Evolutionary conservation across 768 basidiomycete genomes (phyloP).

Genomic region (Leccinum truebloodii): DNA sequence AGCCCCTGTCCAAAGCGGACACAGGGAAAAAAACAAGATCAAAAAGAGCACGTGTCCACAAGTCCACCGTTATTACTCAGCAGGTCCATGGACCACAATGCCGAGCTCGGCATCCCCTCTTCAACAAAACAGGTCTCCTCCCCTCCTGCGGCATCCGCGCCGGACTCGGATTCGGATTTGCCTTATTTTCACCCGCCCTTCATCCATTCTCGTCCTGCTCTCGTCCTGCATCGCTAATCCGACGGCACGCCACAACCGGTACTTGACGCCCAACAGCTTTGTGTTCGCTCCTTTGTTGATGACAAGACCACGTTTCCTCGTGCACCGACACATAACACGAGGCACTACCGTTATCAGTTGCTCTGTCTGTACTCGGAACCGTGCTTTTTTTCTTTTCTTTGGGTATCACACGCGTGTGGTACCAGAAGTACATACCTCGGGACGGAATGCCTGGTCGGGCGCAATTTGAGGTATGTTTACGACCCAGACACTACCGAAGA

Average conservation of each 20-base stretch:
- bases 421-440: slow-evolving; percentile 13
- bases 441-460: slow-evolving; percentile 8
- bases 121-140: neutral
- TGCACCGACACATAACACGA: slow-evolving; percentile 8
- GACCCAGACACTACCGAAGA: slow-evolving; percentile 2
- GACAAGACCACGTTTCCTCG: slow-evolving; percentile 1
- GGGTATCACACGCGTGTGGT: neutral
- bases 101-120: slow-evolving; percentile 13
- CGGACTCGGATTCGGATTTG: slow-evolving; percentile 2
- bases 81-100: slow-evolving; percentile 29
- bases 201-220: slow-evolving; percentile 20
- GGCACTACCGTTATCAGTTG: slow-evolving; percentile 8
- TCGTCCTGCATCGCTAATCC: slow-evolving; percentile 10
- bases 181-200: neutral
- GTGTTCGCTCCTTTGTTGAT: neutral
- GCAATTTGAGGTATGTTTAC: slow-evolving; percentile 5
- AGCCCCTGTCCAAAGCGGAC: slow-evolving; percentile 38
- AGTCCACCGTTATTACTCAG: slow-evolving; percentile 25
- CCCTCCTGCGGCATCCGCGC: slow-evolving; percentile 7
- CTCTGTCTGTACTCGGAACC: slow-evolving; percentile 14
- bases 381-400: neutral
- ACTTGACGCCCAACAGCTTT: neutral
- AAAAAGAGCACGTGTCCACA: slow-evolving; percentile 31
- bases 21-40: slow-evolving; percentile 39
- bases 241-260: slow-evolving; percentile 7